Percentiles rank a stretch among this genome's conserved stretches.
phyloP scores from a whole-genome alignment of 2,329 filamentous ascomycete species.

The Tolypocladium paradoxum region DNA sequence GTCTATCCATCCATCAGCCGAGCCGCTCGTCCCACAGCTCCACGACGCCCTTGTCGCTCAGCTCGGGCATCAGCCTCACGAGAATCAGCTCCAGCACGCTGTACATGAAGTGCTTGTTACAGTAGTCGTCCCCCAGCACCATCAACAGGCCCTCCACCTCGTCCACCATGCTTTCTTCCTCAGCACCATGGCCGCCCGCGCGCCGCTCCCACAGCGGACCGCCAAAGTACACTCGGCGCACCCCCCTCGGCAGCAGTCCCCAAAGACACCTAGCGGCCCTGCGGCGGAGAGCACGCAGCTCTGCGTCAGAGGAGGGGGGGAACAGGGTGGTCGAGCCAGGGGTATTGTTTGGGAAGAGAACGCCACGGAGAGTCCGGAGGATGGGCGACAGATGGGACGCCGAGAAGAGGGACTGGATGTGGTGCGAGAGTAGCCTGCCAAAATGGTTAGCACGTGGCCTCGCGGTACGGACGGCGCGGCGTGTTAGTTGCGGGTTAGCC shows the following conservation, averaged over 20 bases:
- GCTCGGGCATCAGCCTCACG: constrained; percentile 74
- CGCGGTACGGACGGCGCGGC: not conserved
- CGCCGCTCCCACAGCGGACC: constrained; percentile 13
- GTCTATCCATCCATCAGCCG: constrained; percentile 11
- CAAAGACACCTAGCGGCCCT: constrained; percentile 53
- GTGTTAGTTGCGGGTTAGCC: not conserved
- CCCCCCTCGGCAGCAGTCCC: constrained; percentile 34
- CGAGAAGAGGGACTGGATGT: constrained; percentile 48
- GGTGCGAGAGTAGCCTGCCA: constrained; percentile 47
- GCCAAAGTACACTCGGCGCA: constrained; percentile 41
- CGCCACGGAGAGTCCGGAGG: constrained; percentile 60
- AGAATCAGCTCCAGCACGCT: constrained; percentile 70
- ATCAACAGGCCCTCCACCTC: constrained; percentile 59
- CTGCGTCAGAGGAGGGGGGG: constrained; percentile 48
- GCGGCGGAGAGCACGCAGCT: constrained; percentile 50
- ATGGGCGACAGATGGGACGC: constrained; percentile 53
- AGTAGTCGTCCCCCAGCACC: constrained; percentile 70
- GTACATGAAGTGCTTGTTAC: constrained; percentile 89
- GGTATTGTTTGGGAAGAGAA: constrained; percentile 79
- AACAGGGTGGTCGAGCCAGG: constrained; percentile 53
- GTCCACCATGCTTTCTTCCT: constrained; percentile 30
- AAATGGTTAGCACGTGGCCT: constrained; percentile 10
- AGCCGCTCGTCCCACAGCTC: constrained; percentile 68
- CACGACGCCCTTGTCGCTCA: constrained; percentile 58
- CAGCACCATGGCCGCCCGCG: constrained; percentile 11